Conservation (phyloP, 1,284 basidiomycete species). For the Athelia psychrophila region DNA sequence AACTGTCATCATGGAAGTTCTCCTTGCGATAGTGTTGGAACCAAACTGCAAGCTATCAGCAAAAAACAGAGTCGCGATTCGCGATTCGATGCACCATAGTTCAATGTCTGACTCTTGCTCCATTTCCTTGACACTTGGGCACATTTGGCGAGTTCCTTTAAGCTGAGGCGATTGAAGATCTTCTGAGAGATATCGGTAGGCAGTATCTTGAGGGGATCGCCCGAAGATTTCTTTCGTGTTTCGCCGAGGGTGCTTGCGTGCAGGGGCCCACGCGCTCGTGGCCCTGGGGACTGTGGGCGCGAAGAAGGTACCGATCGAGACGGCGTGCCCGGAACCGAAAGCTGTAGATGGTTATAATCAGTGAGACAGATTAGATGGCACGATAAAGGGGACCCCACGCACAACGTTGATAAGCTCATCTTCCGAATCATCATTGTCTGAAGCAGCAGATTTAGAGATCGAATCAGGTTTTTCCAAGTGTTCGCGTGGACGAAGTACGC, state of each 20-base stretch:
- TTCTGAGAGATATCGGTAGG: slow-evolving; percentile 80
- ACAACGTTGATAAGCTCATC: slow-evolving; percentile 78
- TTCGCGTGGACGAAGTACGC: slow-evolving; percentile 54
- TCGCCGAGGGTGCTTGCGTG: slow-evolving; percentile 25
- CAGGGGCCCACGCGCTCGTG: slow-evolving; percentile 37
- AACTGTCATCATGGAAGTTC: slow-evolving; percentile 71
- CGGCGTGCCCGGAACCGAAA: slow-evolving; percentile 69
- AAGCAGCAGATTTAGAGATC: slow-evolving; percentile 22
- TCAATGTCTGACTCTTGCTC: slow-evolving; percentile 83
- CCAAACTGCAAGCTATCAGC: slow-evolving; percentile 61
- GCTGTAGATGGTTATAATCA: slow-evolving; percentile 32
- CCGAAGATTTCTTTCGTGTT: slow-evolving; percentile 23
- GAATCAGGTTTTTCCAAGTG: slow-evolving; percentile 4
- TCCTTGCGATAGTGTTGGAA: slow-evolving; percentile 84
- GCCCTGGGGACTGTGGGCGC: slow-evolving; percentile 60
- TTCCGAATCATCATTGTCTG: slow-evolving; percentile 55
- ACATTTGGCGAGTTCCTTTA: slow-evolving; percentile 71
- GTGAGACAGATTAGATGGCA: slow-evolving; percentile 4
- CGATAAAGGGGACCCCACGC: slow-evolving; percentile 26
- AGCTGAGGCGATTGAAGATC: slow-evolving; percentile 67
- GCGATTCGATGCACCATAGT: slow-evolving; percentile 67
- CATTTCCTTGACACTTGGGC: slow-evolving; percentile 82
- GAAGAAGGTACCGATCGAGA: slow-evolving; percentile 49
- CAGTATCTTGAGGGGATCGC: slow-evolving; percentile 67
- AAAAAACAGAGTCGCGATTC: background rate